phyloP scores from a whole-genome alignment of 805 yeast genomes.

The Maudiozyma serrabonitensis region DNA sequence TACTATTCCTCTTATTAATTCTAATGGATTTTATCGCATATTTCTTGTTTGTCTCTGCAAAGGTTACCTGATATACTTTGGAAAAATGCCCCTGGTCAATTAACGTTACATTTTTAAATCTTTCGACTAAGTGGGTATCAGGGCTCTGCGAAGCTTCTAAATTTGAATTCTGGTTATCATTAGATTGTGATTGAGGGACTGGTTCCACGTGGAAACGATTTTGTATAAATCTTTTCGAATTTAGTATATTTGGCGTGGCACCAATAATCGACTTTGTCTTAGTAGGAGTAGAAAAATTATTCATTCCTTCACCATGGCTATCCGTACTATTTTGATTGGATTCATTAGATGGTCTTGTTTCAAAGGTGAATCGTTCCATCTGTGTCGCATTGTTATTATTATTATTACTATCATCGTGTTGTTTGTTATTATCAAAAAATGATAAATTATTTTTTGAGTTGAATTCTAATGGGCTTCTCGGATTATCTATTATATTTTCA shows the following conservation, averaged over 20 bases:
- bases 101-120: conserved; percentile 52
- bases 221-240: neutral
- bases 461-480: neutral
- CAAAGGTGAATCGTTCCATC: neutral
- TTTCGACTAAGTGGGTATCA: conserved; percentile 35
- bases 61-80: conserved; percentile 71
- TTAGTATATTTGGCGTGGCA: conserved; percentile 4
- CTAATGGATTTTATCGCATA: conserved; percentile 87
- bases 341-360: neutral
- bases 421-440: neutral
- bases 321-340: neutral
- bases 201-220: neutral
- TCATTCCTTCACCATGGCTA: conserved; percentile 3
- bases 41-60: conserved; percentile 42
- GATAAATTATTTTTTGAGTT: conserved; percentile 2
- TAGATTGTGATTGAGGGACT: conserved; percentile 2
- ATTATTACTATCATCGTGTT: neutral
- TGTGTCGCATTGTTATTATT: neutral
- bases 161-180: neutral
- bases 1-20: conserved; percentile 29
- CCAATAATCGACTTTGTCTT: conserved; percentile 13
- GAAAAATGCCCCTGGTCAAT: conserved; percentile 88
- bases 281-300: conserved; percentile 16
- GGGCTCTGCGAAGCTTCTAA: conserved; percentile 14
- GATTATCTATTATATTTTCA: neutral